phyloP scores from a whole-genome alignment of 257 asterid species.

The Solanum stenotomum region DNA sequence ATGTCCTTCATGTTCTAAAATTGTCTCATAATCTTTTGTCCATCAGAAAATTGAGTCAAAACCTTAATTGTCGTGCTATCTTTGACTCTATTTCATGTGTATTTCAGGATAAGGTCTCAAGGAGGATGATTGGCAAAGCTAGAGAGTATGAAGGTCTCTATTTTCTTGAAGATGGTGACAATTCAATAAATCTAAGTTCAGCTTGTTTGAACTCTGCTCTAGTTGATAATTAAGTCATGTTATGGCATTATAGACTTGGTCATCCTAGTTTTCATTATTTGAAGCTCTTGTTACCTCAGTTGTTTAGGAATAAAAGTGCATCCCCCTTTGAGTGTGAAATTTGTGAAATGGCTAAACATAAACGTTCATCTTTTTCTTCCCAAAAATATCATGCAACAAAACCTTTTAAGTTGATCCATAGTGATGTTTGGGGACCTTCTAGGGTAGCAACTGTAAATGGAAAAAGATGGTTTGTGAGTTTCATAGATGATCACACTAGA shows the following conservation, averaged over 20 bases:
- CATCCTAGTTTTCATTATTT: background rate
- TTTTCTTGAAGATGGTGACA: background rate
- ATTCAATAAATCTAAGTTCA: background rate
- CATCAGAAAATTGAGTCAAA: background rate
- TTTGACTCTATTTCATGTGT: background rate
- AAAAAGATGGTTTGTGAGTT: background rate
- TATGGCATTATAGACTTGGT: background rate
- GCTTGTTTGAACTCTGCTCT: background rate
- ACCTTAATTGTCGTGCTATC: background rate
- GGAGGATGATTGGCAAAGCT: background rate
- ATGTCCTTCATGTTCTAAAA: background rate
- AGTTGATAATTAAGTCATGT: background rate
- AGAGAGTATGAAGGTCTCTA: background rate
- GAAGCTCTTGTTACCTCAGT: background rate
- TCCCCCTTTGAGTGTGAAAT: background rate
- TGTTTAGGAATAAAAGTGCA: background rate
- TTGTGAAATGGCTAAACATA: background rate
- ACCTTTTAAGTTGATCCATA: background rate
- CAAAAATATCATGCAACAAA: background rate
- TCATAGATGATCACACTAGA: background rate
- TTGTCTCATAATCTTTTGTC: background rate
- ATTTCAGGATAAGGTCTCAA: background rate
- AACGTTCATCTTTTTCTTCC: background rate
- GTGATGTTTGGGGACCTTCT: background rate
- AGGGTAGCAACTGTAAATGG: background rate